Evolutionary conservation across 768 basidiomycete species (phyloP).

Genomic region (Candolleomyces efflorescens): DNA sequence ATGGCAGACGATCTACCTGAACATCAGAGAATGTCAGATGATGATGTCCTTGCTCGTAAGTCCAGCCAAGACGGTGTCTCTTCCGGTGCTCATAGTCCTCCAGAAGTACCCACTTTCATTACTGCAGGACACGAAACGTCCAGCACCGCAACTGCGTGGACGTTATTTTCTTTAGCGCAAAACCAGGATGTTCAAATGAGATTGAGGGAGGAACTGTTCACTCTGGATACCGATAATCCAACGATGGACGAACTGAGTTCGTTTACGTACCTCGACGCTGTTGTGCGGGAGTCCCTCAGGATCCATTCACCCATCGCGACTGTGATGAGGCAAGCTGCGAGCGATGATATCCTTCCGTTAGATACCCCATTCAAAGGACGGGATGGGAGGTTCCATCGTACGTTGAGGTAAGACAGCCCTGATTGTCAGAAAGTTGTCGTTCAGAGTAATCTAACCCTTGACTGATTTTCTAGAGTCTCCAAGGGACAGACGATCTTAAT

Average conservation of each 20-base stretch:
- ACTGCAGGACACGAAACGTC: slow-evolving; percentile 49
- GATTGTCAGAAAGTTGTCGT: background rate
- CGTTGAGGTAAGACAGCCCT: slow-evolving; percentile 24
- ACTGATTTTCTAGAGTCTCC: slow-evolving; percentile 18
- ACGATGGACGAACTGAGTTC: slow-evolving; percentile 56
- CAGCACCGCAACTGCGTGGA: slow-evolving; percentile 45
- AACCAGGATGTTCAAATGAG: slow-evolving; percentile 41
- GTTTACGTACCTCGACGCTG: slow-evolving; percentile 56
- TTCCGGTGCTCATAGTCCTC: background rate
- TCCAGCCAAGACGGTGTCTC: background rate
- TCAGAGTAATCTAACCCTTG: background rate
- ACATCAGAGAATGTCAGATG: slow-evolving; percentile 49
- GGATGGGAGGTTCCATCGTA: slow-evolving; percentile 30
- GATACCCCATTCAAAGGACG: slow-evolving; percentile 35
- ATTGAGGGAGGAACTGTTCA: slow-evolving; percentile 48
- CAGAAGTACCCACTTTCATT: slow-evolving; percentile 49
- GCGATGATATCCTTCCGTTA: slow-evolving; percentile 46
- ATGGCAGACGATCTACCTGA: slow-evolving; percentile 50
- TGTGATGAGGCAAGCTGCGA: slow-evolving; percentile 33
- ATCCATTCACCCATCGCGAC: slow-evolving; percentile 40
- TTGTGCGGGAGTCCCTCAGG: slow-evolving; percentile 50
- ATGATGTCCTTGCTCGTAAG: slow-evolving; percentile 51
- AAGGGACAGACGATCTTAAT: slow-evolving; percentile 37
- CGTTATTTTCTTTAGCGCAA: slow-evolving; percentile 44
- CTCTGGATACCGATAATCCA: slow-evolving; percentile 43